Base-by-base conservation (phyloP, 2,329 filamentous ascomycete species). In the Beauveria caledonica region DNA sequence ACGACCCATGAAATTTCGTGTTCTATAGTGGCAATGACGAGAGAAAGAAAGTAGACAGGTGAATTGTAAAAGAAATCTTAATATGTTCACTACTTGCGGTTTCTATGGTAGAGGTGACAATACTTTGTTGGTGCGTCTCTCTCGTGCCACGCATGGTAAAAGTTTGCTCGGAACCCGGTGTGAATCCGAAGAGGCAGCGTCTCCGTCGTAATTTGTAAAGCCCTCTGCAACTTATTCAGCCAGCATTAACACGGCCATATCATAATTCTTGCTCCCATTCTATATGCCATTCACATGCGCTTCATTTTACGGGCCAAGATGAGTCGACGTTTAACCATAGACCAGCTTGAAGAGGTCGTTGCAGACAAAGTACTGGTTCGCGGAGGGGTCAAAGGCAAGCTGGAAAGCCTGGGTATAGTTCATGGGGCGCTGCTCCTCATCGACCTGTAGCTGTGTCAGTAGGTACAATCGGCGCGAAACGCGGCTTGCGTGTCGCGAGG, bases 301-400 rank as follows among this genome's bases (percentile, higher is more conserved):
- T 27, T 21, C 21, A 15, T 54, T 27, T 49, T 39, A 33, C 10
- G 10, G 36, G 25, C n/a, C 25, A 46, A 39, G 10, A 6, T 44
- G 55, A 29, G 44, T 42, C 27, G 27, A 23, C 25, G 54, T 60
- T 64, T 78, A 84, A 71, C 76, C 80, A 76, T 89, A 93, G 67
- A 96, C 84, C 64, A 97, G 84, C 77, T 90, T 90, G 86, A 97
- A 97, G 73, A 97, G 78, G 75, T 97, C 93, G 81, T 97, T 97
- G 79, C 87, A 87, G 72, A 97, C 89, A 74, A 85, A 97, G 80
- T 88, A 96, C 76, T 81, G 86, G 68, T 86, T 87, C 29, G 39
- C 62, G 55, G 69, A 66, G 29, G 76, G 76, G 60, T 91, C 88
- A 63, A 85, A 86, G 66, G 85, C 76, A 64, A 97, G 87, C 76